Base-by-base conservation (phyloP, 2,329 filamentous ascomycete species). In the Cercospora zeina region DNA sequence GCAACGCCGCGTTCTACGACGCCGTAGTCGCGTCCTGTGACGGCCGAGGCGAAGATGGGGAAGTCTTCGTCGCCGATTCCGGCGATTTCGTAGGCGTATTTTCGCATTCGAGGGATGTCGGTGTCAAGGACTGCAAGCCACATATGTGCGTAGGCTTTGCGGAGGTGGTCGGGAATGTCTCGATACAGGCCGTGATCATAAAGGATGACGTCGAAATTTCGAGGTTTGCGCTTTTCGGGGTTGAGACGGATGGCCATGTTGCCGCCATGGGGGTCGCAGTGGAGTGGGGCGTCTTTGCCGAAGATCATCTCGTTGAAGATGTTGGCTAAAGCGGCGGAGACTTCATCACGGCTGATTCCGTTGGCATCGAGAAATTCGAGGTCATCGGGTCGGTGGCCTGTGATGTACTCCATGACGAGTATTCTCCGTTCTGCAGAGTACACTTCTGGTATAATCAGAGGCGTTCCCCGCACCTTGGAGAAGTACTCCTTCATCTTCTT, bases 281-380 rank as follows among this genome's bases (percentile, higher is more conserved):
- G 95, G 39, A 99, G 80, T 0, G 95, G 92, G 0, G 93, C 93
- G 62, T 88, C 84, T 57, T 88, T 85, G 54, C 93, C 93, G 68
- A 99, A 99, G 69, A 99, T 97, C 95, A 99, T 99, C 75, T 97
- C 93, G 80, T 99, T 99, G 83, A 99, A 99, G 62, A 99, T 91
- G 62, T 88, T 87, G 0, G 95, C 89, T 3, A 99, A 81, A 0
- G 92, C 89, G 1, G 93, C 93, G 0, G 93, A 96, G 4, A 99
- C 95, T 76, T 97, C 93, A 73, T 97, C 95, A 19, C 95, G 87
- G 76, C 96, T 91, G 73, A 99, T 99, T 62, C 86, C 84, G 74
- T 96, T 89, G 6, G 83, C 80, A 75, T 97, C 95, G 3, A 99
- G 81, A 73, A 90, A 97, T 14, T 85, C 86, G 1, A 97, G 83